Evolutionary conservation across 177 flowering plant species (phyloP).

Genomic region (Vitis hybrid): DNA sequence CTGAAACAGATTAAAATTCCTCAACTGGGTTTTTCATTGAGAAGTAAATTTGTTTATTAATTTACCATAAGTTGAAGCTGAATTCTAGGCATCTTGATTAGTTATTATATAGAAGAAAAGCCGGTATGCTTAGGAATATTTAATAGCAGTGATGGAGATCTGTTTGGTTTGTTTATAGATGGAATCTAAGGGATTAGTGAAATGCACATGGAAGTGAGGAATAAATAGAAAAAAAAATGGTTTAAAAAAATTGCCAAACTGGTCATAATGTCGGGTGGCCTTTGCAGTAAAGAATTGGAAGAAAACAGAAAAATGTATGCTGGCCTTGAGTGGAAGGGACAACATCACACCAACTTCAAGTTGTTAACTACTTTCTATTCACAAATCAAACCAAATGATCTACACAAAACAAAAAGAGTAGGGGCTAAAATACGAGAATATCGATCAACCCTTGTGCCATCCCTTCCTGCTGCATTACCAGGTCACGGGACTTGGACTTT

Average conservation of each 20-base stretch:
- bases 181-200: constrained; percentile 26
- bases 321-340: constrained; percentile 22
- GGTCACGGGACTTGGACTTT: constrained; percentile 2
- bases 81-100: constrained; percentile 21
- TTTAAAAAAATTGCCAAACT: constrained; percentile 19
- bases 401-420: not conserved
- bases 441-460: not conserved
- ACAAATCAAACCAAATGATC: constrained; percentile 9
- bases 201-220: constrained; percentile 46
- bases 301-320: constrained; percentile 8
- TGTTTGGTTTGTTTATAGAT: constrained; percentile 15
- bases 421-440: not conserved
- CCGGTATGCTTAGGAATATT: constrained; percentile 1
- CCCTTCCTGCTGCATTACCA: not conserved
- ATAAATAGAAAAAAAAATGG: constrained; percentile 1
- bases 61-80: constrained; percentile 7
- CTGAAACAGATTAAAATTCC: too few relatives aligned
- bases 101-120: constrained; percentile 11
- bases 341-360: constrained; percentile 16
- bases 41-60: constrained; percentile 7
- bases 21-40: not conserved
- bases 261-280: constrained; percentile 41
- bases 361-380: constrained; percentile 6
- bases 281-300: constrained; percentile 28
- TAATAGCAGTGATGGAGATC: constrained; percentile 19